Conservation (phyloP, 352 stramenopile genomes). For the Pythium insidiosum region DNA sequence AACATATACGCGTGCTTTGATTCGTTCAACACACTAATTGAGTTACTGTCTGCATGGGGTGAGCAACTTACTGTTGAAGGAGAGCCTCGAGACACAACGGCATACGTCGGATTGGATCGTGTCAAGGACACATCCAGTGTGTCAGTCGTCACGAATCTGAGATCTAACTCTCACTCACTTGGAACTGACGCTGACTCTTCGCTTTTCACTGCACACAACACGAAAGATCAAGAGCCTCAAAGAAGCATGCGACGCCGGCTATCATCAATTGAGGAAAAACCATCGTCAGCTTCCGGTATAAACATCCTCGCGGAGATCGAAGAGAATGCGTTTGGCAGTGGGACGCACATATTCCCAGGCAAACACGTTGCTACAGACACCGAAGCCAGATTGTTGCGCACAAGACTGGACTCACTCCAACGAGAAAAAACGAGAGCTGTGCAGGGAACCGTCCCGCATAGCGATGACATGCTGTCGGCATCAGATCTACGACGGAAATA, state of each 20-base stretch:
- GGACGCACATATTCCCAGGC: constrained; percentile 54
- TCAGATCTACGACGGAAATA: constrained; percentile 48
- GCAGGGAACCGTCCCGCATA: constrained; percentile 14
- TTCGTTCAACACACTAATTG: constrained; percentile 82
- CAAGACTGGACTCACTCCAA: constrained; percentile 64
- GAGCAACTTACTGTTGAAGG: constrained; percentile 58
- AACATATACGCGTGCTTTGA: constrained; percentile 88
- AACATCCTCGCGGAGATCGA: constrained; percentile 75
- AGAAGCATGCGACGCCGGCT: no score
- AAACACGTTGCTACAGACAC: constrained; percentile 65
- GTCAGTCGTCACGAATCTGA: constrained; percentile 66
- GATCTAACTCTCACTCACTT: constrained; percentile 2
- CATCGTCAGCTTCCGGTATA: no score
- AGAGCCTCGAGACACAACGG: constrained; percentile 57
- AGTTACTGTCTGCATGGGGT: constrained; percentile 58
- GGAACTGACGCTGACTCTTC: no score
- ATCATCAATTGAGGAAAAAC: no score
- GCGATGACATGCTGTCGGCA: constrained; percentile 52
- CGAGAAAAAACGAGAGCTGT: constrained; percentile 65
- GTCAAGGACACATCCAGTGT: constrained; percentile 43
- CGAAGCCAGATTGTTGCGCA: constrained; percentile 72
- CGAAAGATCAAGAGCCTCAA: no score
- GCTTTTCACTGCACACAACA: no score
- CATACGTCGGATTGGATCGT: constrained; percentile 70
- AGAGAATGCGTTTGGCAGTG: constrained; percentile 65